A percentile compares a stretch with the other conserved stretches of the same genome.
phyloP scores from a whole-genome alignment of 1,284 basidiomycete genomes.

The Cystobasidium sp. region DNA sequence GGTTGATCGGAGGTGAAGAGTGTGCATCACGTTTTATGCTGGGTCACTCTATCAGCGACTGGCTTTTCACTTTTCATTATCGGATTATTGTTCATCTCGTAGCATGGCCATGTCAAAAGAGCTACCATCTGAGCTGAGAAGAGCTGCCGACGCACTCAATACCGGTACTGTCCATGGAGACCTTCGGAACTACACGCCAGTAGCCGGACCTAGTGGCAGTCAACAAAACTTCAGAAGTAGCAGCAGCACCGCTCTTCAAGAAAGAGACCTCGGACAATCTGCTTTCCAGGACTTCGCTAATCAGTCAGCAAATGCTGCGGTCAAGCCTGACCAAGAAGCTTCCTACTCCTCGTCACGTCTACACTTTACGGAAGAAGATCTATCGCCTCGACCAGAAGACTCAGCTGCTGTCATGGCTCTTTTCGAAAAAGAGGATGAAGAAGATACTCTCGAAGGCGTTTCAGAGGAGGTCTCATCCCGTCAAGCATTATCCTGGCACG shows the following conservation, averaged over 20 bases:
- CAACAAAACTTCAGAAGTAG: constrained; percentile 23
- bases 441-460: constrained; percentile 18
- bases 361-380: constrained; percentile 14
- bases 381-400: constrained; percentile 26
- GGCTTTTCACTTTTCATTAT: not conserved
- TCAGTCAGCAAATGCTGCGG: not conserved
- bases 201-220: constrained; percentile 30
- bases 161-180: constrained; percentile 19
- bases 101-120: constrained; percentile 26
- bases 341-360: not conserved
- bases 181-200: constrained; percentile 8
- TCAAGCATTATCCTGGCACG: constrained; percentile 14
- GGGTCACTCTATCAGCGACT: not conserved
- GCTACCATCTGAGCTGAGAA: constrained; percentile 33
- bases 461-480: not conserved
- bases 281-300: constrained; percentile 13
- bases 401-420: constrained; percentile 24
- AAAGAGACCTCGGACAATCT: not conserved
- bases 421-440: constrained; percentile 6
- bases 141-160: constrained; percentile 4
- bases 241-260: not conserved
- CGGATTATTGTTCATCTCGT: not conserved
- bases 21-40: not conserved
- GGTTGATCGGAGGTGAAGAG: constrained; percentile 2
- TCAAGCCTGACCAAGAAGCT: not conserved